Conservation (phyloP, 805 yeast genomes). For the Lipomyces chichibuensis region DNA sequence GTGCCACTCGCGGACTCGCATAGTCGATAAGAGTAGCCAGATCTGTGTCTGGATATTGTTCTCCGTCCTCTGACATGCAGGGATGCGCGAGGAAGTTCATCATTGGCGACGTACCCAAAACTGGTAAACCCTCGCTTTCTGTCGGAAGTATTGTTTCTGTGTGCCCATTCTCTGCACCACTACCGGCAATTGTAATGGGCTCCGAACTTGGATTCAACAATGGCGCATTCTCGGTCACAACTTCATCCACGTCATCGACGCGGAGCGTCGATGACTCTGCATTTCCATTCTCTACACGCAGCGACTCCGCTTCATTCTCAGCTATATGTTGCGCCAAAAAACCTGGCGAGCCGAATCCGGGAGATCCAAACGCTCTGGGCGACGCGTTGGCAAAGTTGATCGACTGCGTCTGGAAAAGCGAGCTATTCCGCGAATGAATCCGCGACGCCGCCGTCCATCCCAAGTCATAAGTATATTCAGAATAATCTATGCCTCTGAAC, state of each 20-base stretch:
- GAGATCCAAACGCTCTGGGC: constrained; percentile 12
- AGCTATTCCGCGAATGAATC: constrained; percentile 32
- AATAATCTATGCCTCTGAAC: constrained; percentile 27
- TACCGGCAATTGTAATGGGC: neutral
- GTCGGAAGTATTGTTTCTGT: neutral
- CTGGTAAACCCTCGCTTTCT: constrained; percentile 2
- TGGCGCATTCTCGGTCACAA: neutral
- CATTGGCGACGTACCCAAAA: neutral
- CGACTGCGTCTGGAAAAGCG: constrained; percentile 11
- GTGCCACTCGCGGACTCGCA: constrained; percentile 35
- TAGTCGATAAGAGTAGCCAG: constrained; percentile 31
- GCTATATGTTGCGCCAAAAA: constrained; percentile 21
- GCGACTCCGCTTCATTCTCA: constrained; percentile 15
- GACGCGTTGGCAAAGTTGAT: neutral
- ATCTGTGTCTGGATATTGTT: constrained; percentile 16
- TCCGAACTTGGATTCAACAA: neutral
- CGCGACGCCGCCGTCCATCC: constrained; percentile 37
- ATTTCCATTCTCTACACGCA: neutral
- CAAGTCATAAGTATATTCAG: constrained; percentile 34
- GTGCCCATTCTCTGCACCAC: neutral
- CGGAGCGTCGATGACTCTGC: neutral
- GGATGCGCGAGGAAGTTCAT: constrained; percentile 1
- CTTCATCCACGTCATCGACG: constrained; percentile 5
- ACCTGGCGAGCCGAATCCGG: constrained; percentile 30
- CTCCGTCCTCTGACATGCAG: constrained; percentile 18